phyloP scores from a whole-genome alignment of 352 stramenopile species.

The Phytopythium montanum region DNA sequence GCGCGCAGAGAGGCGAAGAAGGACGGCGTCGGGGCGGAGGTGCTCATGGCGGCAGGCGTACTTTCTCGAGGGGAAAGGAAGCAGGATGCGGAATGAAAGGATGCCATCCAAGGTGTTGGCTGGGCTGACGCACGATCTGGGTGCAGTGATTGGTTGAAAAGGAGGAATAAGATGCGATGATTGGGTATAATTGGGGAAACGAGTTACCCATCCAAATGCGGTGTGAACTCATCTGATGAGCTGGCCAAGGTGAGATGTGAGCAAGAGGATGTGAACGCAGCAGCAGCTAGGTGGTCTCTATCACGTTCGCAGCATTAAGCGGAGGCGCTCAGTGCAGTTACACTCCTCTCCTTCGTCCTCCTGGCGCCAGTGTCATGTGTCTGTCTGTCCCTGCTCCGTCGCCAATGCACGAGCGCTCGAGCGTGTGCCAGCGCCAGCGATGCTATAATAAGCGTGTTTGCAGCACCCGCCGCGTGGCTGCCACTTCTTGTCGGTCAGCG shows the following conservation, averaged over 20 bases:
- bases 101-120: not conserved
- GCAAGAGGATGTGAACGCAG: no score
- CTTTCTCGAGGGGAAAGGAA: not conserved
- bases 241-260: no score
- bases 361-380: no score
- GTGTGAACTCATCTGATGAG: no score
- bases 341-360: no score
- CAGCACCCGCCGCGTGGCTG: not conserved
- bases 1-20: slow-evolving; percentile 90
- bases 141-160: not conserved
- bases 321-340: no score
- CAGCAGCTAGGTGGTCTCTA: no score
- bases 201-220: no score
- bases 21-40: not conserved
- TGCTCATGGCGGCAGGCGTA: not conserved
- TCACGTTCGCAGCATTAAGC: no score
- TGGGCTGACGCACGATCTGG: not conserved
- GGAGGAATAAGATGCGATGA: not conserved
- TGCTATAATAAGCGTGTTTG: slow-evolving; percentile 1
- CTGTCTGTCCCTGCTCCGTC: no score
- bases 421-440: not conserved
- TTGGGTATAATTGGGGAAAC: not conserved
- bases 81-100: not conserved
- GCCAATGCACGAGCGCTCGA: not conserved
- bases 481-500: not conserved